Conservation (phyloP, 148 eudicot species). For the Cornus controversa region DNA sequence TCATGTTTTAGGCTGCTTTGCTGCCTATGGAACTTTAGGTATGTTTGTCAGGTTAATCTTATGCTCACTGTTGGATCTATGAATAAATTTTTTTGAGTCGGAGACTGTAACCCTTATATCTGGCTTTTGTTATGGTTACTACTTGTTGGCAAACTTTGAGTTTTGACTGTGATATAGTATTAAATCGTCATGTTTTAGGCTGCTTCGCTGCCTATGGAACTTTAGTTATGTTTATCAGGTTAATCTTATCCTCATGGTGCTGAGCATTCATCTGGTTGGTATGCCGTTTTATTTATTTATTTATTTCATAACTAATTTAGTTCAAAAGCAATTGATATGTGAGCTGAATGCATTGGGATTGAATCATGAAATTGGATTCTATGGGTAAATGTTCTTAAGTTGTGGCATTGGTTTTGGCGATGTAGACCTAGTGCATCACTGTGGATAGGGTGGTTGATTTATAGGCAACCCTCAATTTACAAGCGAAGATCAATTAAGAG, state of each 20-base stretch:
- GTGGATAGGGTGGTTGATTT: no score
- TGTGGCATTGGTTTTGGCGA: no score
- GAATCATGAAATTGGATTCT: no score
- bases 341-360: no score
- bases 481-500: no score
- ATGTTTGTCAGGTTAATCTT: no score
- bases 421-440: no score
- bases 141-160: background rate
- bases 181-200: background rate
- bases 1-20: background rate
- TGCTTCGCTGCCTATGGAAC: background rate
- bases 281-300: no score
- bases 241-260: background rate
- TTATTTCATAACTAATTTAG: background rate
- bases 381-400: no score
- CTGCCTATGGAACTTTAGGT: background rate
- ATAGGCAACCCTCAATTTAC: no score
- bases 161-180: background rate
- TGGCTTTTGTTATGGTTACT: background rate
- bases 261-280: background rate
- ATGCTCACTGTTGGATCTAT: conserved; percentile 89
- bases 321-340: no score
- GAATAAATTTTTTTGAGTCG: conserved; percentile 32
- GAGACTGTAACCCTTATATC: background rate
- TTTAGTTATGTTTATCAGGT: background rate